Percentiles rank a stretch among this genome's conserved stretches.
Conservation (phyloP, 352 stramenopile species). For the Phytophthora nicotianae region DNA sequence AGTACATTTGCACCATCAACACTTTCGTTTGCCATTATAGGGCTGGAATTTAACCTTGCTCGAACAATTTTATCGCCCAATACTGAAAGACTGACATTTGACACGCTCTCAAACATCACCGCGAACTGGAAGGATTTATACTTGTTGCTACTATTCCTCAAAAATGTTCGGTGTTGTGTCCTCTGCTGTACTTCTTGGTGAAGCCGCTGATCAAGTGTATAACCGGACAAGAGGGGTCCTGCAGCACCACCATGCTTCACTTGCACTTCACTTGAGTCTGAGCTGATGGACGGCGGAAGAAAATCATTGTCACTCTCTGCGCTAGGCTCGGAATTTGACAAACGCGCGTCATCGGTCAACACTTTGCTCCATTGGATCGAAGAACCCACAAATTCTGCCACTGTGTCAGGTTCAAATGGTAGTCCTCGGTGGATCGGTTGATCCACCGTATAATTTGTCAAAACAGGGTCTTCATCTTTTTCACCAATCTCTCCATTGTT, state of each 20-base stretch:
- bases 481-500: neutral
- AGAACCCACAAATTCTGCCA: neutral
- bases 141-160: neutral
- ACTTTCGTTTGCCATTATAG: neutral
- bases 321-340: neutral
- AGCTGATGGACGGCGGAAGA: constrained; percentile 18
- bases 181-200: constrained; percentile 1
- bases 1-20: neutral
- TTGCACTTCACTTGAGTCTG: neutral
- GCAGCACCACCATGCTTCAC: neutral
- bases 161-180: neutral
- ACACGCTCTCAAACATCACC: constrained; percentile 27
- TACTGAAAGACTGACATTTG: neutral
- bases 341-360: neutral
- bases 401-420: neutral
- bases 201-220: neutral
- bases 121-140: constrained; percentile 29
- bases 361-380: neutral
- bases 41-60: neutral
- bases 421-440: neutral
- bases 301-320: constrained; percentile 11
- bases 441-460: neutral
- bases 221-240: neutral
- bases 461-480: neutral
- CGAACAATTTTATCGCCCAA: neutral